These are phyloP conservation scores for Elaeis guineensis DNA, from an alignment of 176 grass and related monocot genomes.

Conservation along the genomic window DNA sequence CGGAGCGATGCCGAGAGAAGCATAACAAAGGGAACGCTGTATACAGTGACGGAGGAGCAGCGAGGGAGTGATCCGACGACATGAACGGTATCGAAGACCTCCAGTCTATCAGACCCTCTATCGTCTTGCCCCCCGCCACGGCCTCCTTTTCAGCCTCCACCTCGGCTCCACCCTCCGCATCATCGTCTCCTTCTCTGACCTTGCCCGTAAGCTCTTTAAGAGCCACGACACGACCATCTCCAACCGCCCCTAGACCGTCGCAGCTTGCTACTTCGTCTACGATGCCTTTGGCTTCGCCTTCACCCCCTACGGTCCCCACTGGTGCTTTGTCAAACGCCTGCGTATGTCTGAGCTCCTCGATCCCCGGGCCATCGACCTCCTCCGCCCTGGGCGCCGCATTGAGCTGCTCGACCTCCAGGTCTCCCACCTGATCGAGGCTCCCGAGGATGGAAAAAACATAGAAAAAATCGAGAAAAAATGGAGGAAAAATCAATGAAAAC, in stretches of 20 bases:
- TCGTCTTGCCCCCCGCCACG: constrained; percentile 17
- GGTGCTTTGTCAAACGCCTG: constrained; percentile 56
- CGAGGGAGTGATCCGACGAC: too few species aligned
- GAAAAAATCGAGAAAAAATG: too few species aligned
- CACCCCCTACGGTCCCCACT: constrained; percentile 47
- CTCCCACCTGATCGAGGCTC: too few species aligned
- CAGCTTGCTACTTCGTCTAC: constrained; percentile 36
- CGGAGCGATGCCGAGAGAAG: too few species aligned
- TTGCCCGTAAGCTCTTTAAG: constrained; percentile 26
- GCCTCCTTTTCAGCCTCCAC: constrained; percentile 35
- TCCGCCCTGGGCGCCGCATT: constrained; percentile 30
- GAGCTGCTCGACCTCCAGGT: constrained; percentile 36
- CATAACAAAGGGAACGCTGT: too few species aligned
- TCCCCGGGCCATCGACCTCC: constrained; percentile 33
- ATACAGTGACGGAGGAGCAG: too few species aligned
- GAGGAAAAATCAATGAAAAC: too few species aligned
- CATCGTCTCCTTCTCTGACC: constrained; percentile 22
- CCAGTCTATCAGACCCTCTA: constrained; percentile 39
- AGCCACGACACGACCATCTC: constrained; percentile 35
- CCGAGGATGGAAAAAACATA: too few species aligned
- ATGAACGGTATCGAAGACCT: too few species aligned
- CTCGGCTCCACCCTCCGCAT: constrained; percentile 47
- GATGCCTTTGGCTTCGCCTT: constrained; percentile 42
- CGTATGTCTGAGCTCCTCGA: constrained; percentile 63
- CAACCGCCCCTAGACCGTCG: constrained; percentile 32